Base-by-base conservation (phyloP, 2,329 filamentous ascomycete genomes). In the Colletotrichum orbiculare region DNA sequence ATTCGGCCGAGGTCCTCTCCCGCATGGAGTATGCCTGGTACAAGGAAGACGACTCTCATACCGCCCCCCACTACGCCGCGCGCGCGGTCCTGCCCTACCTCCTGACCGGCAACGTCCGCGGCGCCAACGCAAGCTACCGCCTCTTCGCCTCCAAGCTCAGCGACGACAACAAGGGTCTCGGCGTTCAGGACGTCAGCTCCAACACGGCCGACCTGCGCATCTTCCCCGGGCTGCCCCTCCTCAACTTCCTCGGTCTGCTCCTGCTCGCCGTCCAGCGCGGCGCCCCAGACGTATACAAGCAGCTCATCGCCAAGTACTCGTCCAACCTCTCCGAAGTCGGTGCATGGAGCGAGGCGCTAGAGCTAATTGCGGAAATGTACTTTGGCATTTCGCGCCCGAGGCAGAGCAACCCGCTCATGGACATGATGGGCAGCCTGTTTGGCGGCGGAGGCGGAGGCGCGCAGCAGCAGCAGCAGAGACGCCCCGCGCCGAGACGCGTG, bases 351-450 rank as follows among this genome's bases (percentile, higher is more conserved):
- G 94, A 93, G 74, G 86, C 93, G 33, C 81, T 99, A 66, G 91
- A 94, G 71, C 89, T 93, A 77, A 90, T 99, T 72, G 95, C 91
- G 53, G 95, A 99, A 81, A 94, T 97, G 88, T 99, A 98, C 82
- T 99, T 99, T 80, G 89, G 89, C 41, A 96, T 99, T 76, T 87
- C 89, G 81, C 90, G 94, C 74, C 95, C 94, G 50, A 87, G 91
- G 73, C 93, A 97, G 81, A 91, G 90, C 69, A 98, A 98, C 77
- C 94, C 94, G 3, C 82, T 99, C 77, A 88, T 98, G 79, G 96
- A 99, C 76, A 98, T 99, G 94, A 96, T 99, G 92, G 94, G 94
- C 52, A 94, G 89, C 68, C 88, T 99, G 84, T 92, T 99, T 73
- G 94, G 94, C 53, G 93, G 93, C 34, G 83, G 83, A 54, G 83